Conservation (phyloP, 768 basidiomycete genomes). For the Mycena filopes region DNA sequence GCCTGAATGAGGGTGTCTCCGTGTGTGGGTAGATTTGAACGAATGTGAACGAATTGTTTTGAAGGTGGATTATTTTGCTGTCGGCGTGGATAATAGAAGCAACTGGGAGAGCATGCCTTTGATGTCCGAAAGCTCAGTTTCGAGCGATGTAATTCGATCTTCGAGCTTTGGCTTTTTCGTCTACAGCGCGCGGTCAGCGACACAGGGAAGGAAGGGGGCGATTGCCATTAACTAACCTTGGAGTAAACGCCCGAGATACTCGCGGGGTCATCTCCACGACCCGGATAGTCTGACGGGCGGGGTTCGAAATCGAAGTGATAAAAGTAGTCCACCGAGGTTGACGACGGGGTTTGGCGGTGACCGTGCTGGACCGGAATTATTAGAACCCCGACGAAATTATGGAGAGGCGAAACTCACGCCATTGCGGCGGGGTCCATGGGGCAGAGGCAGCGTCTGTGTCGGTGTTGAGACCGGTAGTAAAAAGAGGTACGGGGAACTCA, state of each 20-base stretch:
- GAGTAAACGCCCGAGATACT: constrained; percentile 28
- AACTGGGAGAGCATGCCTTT: constrained; percentile 31
- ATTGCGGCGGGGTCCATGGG: constrained; percentile 18
- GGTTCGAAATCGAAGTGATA: constrained; percentile 31
- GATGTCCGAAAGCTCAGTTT: constrained; percentile 32
- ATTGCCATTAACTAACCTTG: not conserved
- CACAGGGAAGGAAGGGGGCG: not conserved
- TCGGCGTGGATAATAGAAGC: constrained; percentile 18
- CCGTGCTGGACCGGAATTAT: not conserved
- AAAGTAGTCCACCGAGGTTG: constrained; percentile 15
- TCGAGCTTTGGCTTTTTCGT: constrained; percentile 32
- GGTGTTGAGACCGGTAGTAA: not conserved
- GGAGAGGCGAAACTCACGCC: not conserved
- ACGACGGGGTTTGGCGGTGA: constrained; percentile 16
- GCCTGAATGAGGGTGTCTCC: not conserved
- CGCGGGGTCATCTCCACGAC: not conserved
- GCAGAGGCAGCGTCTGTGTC: constrained; percentile 3
- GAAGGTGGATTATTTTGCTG: not conserved
- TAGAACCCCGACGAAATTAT: no score
- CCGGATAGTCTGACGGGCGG: constrained; percentile 14
- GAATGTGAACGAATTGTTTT: not conserved
- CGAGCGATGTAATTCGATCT: constrained; percentile 31
- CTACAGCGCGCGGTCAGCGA: not conserved
- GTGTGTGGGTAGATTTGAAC: not conserved
- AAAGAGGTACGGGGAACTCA: not conserved